Base-by-base conservation (phyloP, 805 yeast genomes). In the Cyberlindnera sargentensis region DNA sequence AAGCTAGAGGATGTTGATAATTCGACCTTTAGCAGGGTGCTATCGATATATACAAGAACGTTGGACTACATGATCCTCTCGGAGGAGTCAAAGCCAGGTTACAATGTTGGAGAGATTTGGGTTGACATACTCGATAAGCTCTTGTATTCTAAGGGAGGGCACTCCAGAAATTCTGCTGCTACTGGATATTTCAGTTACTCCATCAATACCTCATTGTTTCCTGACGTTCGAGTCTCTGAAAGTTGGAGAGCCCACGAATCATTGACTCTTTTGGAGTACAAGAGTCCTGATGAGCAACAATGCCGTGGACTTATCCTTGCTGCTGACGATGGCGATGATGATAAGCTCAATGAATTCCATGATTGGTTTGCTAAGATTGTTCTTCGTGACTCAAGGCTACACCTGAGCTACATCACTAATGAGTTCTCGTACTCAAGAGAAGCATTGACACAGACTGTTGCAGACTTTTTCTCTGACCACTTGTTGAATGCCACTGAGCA, bases 401-500 rank as follows among this genome's bases (percentile, higher is more conserved):
- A 48, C 9, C 47, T 52, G 11, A 50, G 62, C 45, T 51, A 47
- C 4, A 32, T 23, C 25, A 25, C 15, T 30, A 32, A 5, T 56
- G 55, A n/a, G 35, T 37, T 3, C 7, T 15, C 3, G 37, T 35
- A 10, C 9, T 7, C 35, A 33, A 15, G 4, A 5, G 23, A 33
- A 15, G 26, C 6, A 50, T 47, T 9, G 38, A 43, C 31, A 37
- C 51, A 51, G 33, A 8, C 42, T 4, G 57, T 70, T 49, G 62
- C 78, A 15, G 64, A 68, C 10, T 66, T 62, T 39, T 78, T 78
- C 53, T 78, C 66, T n/a, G 49, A 53, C 0, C 61, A 64, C 23
- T 58, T 78, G 58, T 75, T 73, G 51, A 74, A 77, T 50, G 65
- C 74, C 3, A 67, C 71, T 5, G 33, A 29, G 5, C 51, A 50